Conservation (phyloP, 805 yeast species). For the Maudiozyma saulgeensis region DNA sequence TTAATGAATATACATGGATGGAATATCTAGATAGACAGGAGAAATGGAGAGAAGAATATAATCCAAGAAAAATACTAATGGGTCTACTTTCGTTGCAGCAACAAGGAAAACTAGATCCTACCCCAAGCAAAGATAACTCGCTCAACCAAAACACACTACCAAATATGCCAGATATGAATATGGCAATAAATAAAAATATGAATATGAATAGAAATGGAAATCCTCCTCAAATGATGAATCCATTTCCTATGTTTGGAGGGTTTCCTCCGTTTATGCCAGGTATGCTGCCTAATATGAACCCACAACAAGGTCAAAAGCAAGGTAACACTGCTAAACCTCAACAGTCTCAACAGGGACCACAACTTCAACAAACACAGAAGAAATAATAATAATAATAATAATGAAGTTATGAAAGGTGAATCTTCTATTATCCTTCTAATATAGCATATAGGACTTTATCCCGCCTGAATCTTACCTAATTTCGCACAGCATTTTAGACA, state of each 20-base stretch:
- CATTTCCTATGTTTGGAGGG: conserved; percentile 30
- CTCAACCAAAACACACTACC: background rate
- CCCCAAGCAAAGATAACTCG: conserved; percentile 18
- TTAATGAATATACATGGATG: conserved; percentile 93
- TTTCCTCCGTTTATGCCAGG: conserved; percentile 30
- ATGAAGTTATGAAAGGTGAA: too few relatives aligned
- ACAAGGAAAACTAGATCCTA: conserved; percentile 35
- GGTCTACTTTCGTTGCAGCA: conserved; percentile 32
- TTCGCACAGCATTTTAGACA: too few relatives aligned
- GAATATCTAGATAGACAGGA: conserved; percentile 87
- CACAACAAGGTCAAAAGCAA: conserved; percentile 8
- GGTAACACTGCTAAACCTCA: background rate
- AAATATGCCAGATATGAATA: background rate
- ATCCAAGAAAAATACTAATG: conserved; percentile 71
- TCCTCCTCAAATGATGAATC: conserved; percentile 8
- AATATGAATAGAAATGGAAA: background rate
- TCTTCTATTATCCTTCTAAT: too few relatives aligned
- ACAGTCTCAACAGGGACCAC: background rate
- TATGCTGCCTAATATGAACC: conserved; percentile 32
- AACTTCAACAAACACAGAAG: background rate
- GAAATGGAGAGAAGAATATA: conserved; percentile 65
- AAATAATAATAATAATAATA: background rate
- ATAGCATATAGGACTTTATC: too few relatives aligned
- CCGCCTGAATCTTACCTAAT: too few relatives aligned
- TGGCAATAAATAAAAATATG: background rate